These are phyloP conservation scores for Adansonia digitata DNA, from an alignment of 345 rosid genomes.

Conservation along the genomic window DNA sequence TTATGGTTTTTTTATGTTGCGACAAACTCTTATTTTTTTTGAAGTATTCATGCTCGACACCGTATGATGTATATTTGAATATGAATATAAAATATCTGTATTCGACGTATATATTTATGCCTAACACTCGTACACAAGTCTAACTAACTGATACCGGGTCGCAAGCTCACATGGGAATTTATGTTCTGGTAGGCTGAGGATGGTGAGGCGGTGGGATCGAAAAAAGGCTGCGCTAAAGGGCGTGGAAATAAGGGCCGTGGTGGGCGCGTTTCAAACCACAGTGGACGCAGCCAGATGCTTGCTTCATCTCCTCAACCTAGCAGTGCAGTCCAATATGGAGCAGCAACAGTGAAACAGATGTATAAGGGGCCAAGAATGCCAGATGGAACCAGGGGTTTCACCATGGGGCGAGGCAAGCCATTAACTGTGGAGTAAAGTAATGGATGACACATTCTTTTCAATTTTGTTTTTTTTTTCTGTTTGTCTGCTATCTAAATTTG, in stretches of 20 bases:
- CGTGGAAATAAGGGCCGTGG: conserved; percentile 74
- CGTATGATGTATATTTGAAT: no score
- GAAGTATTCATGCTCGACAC: no score
- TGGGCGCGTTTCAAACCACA: conserved; percentile 49
- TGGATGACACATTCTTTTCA: neutral
- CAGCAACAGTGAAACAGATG: conserved; percentile 41
- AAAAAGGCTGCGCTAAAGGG: conserved; percentile 58
- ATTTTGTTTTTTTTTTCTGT: neutral
- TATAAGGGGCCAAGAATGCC: conserved; percentile 84
- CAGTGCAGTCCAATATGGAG: conserved; percentile 30
- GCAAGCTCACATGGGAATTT: no score
- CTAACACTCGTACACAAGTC: no score
- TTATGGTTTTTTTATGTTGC: no score
- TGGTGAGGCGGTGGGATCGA: conserved; percentile 27
- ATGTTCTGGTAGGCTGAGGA: conserved; percentile 29
- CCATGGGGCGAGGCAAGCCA: conserved; percentile 89
- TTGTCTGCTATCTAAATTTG: neutral
- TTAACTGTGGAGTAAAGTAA: neutral
- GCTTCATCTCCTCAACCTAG: conserved; percentile 35
- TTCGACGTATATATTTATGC: no score
- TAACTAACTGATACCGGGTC: no score
- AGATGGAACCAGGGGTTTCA: conserved; percentile 79
- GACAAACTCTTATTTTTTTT: no score
- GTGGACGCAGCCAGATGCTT: conserved; percentile 53
- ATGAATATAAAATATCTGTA: no score